Base-by-base conservation (phyloP, 1,284 basidiomycete genomes). In the Ustilago bromivora region DNA sequence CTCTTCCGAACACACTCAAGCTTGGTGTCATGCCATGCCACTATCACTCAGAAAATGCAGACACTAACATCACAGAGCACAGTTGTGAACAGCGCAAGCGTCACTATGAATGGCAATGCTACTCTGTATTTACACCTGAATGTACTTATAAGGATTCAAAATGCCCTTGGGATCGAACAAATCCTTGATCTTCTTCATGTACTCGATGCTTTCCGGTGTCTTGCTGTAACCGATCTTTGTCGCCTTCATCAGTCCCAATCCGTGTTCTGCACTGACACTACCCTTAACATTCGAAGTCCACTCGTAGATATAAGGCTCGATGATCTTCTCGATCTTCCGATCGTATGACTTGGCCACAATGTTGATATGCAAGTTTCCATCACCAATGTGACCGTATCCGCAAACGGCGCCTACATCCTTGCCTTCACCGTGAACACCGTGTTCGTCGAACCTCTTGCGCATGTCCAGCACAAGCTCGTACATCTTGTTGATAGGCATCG, bases 291-390 rank as follows among this genome's bases (percentile, higher is more conserved):
- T 49, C n/a, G 64, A 86, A 70, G 96, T 93, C 68, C 97, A 90
- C 87, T 99, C 95, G 86, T 96, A 99, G 40, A 99, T 90, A 86
- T 94, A 98, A 8, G 96, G 96, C 85, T 99, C 97, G 31, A 99
- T 89, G 12, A 94, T 92, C 55, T 90, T 90, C 85, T 96, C 92
- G 55, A 98, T 91, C 86, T 95, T 94, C 2, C 91, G 89, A 3
- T 92, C 91, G 86, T 96, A 99, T 41, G 90, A 88, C 61, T 92
- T 88, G 0, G 96, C 95, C n/a, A 96, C 90, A 57, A 96, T 90
- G 87, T 99, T 99, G 85, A 99, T 88, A 85, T 99, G 96, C 58
- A 99, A 87, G 84, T 99, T 99, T 13, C 94, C 95, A 87, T 99
- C 96, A 31, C 97, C 96, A 70, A 98, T 92, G 86, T 99, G 97